Evolutionary conservation across 768 basidiomycete species (phyloP).

Genomic region (Boletus reticulatus): DNA sequence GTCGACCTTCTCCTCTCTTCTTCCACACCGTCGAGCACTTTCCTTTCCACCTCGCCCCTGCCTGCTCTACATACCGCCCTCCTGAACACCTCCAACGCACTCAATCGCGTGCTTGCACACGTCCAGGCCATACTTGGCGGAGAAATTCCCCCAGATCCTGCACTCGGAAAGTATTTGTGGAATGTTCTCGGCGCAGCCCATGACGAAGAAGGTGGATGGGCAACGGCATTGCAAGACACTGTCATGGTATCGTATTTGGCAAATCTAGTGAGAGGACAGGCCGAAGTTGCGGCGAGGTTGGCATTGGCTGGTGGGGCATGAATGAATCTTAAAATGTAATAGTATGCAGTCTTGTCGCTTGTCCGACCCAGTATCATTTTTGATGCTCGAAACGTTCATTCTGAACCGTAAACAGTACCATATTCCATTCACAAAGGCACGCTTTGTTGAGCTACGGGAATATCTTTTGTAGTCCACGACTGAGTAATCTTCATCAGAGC

Average conservation of each 20-base stretch:
- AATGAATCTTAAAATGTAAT: slow-evolving; percentile 11
- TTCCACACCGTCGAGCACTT: slow-evolving; percentile 35
- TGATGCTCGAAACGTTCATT: no score
- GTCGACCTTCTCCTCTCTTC: slow-evolving; percentile 77
- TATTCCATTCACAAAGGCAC: no score
- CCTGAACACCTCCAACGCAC: slow-evolving; percentile 65
- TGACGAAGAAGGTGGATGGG: slow-evolving; percentile 74
- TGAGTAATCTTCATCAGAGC: no score
- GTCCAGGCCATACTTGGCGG: slow-evolving; percentile 79
- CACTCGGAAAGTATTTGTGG: slow-evolving; percentile 89
- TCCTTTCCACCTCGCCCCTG: slow-evolving; percentile 59
- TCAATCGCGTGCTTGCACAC: slow-evolving; percentile 83
- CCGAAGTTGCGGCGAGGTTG: slow-evolving; percentile 86
- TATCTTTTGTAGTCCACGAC: no score
- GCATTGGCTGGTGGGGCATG: slow-evolving; percentile 56
- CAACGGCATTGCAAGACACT: slow-evolving; percentile 81
- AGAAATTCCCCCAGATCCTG: slow-evolving; percentile 75
- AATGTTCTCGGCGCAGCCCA: slow-evolving; percentile 75
- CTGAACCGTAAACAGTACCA: no score
- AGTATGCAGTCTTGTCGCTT: no score
- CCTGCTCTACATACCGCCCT: slow-evolving; percentile 50
- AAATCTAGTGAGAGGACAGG: slow-evolving; percentile 89
- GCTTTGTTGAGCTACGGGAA: no score
- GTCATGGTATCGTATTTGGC: slow-evolving; percentile 95
- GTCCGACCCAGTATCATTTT: no score